These are phyloP conservation scores for Trichoderma endophyticum DNA, from an alignment of 2,329 filamentous ascomycete genomes.

Conservation along the genomic window DNA sequence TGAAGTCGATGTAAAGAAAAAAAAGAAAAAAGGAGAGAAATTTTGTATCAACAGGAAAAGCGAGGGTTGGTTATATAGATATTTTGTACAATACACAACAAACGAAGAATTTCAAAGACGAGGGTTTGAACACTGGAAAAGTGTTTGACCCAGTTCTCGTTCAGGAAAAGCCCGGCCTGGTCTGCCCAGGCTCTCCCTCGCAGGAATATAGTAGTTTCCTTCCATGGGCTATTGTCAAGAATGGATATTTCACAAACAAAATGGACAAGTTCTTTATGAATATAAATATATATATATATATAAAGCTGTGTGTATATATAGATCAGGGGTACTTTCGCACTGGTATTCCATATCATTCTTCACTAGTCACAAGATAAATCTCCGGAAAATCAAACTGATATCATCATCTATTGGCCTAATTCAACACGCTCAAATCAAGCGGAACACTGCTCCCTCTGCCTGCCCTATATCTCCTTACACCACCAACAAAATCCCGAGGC, in stretches of 20 bases:
- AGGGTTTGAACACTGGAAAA: not conserved
- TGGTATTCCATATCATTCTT: not conserved
- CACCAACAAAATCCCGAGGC: conserved; percentile 75
- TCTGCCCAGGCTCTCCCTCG: not conserved
- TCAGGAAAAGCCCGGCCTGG: not conserved
- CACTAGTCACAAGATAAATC: not conserved
- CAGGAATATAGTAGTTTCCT: not conserved
- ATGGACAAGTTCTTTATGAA: not conserved
- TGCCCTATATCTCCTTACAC: conserved; percentile 76
- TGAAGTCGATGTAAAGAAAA: conserved; percentile 66
- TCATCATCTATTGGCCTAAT: conserved; percentile 14
- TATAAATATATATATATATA: not conserved
- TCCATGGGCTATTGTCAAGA: not conserved
- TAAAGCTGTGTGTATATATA: not conserved
- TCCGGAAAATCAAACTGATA: conserved; percentile 7
- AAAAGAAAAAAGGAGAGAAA: conserved; percentile 25
- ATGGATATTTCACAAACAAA: not conserved
- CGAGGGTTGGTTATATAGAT: not conserved
- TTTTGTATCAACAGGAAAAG: not conserved
- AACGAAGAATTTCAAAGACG: not conserved
- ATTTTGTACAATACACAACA: not conserved
- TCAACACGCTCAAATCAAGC: conserved; percentile 64
- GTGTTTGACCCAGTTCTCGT: too few species aligned
- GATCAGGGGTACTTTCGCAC: not conserved
- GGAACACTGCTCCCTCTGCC: conserved; percentile 93